A percentile compares a stretch with the other conserved stretches of the same genome.
Conservation (phyloP, 805 yeast species). For the Candida chilensis region DNA sequence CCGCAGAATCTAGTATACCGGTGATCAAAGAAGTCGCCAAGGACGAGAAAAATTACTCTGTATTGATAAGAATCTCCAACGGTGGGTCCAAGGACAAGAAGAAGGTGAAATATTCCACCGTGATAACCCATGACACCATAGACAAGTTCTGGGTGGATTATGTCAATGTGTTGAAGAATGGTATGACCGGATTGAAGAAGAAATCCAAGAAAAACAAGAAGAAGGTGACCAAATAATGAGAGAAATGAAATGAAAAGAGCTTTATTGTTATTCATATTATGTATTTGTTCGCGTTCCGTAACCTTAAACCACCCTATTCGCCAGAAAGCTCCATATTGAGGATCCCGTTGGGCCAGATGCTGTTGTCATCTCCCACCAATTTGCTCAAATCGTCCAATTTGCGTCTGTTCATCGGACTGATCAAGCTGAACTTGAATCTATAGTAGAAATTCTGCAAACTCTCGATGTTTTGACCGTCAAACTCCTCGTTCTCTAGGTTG, state of each 20-base stretch:
- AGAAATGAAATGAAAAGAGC: neutral
- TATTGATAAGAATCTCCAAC: slow-evolving; percentile 61
- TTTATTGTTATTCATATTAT: neutral
- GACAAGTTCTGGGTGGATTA: slow-evolving; percentile 75
- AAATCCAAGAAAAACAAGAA: slow-evolving; percentile 74
- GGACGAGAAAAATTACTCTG: slow-evolving; percentile 36
- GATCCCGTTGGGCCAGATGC: slow-evolving; percentile 59
- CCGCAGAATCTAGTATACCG: slow-evolving; percentile 24
- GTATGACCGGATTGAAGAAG: slow-evolving; percentile 70
- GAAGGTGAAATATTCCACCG: slow-evolving; percentile 62
- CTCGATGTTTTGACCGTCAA: slow-evolving; percentile 2
- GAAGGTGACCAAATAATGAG: slow-evolving; percentile 12
- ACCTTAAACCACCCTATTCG: neutral
- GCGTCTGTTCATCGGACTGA: slow-evolving; percentile 49
- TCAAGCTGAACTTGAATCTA: slow-evolving; percentile 37
- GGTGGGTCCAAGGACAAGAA: slow-evolving; percentile 33
- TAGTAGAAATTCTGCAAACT: slow-evolving; percentile 33
- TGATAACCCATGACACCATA: slow-evolving; percentile 51
- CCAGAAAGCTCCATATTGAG: slow-evolving; percentile 10
- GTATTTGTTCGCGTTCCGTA: neutral
- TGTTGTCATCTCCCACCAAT: slow-evolving; percentile 28
- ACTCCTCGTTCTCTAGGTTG: slow-evolving; percentile 7
- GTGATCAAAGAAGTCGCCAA: slow-evolving; percentile 7
- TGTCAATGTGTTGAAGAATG: slow-evolving; percentile 56
- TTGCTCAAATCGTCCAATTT: no score